Evolutionary conservation across 306 rosid species (phyloP), one percentile per base, ranked within the genome.

Genomic region (Abrus pulchellus): DNA sequence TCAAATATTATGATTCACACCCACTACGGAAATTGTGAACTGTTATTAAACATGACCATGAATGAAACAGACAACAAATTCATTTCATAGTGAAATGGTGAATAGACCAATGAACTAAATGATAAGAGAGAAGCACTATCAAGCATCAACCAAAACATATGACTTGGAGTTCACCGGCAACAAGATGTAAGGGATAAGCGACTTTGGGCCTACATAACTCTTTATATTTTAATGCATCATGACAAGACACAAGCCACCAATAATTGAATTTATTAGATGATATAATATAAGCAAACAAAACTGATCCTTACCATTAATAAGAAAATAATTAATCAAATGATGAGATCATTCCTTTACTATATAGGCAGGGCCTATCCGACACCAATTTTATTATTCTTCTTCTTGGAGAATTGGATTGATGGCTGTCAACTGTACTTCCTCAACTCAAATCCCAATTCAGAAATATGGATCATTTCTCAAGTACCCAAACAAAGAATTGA

Each of bases 241-340:
- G 89, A 85, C 74, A 80, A 83, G 91, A 81, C 89, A 64, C 52
- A 54, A 79, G 50, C 88, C 48, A 59, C 74, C 83, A 88, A 88
- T 86, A 86, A 88, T 88, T 78, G 84, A 79, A 75, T 72, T 71
- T 67, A 77, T 75, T n/a, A 52, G 73, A 34, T 74, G 14, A 30
- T 73, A 20, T 20, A 10, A 72, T 73, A 30, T 11, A 12, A 69
- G 38, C 47, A 41, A 47, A 32, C 45, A 54, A n/a, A 59, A 68
- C 13, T 49, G 4, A 48, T 56, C 70, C 59, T 48, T 78, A 36
- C 71, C 61, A 30, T 53, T 45, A 38, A 74, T 30, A 33, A 73
- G 38, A 67, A 68, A 41, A 2, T 10, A 9, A 56, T 7, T 20
- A 52, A 47, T 1, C 10, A 63, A 29, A 56, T 54, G 41, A 72